Base-by-base conservation (phyloP, 108 stramenopile species). In the Pseudonitzschia pungens region DNA sequence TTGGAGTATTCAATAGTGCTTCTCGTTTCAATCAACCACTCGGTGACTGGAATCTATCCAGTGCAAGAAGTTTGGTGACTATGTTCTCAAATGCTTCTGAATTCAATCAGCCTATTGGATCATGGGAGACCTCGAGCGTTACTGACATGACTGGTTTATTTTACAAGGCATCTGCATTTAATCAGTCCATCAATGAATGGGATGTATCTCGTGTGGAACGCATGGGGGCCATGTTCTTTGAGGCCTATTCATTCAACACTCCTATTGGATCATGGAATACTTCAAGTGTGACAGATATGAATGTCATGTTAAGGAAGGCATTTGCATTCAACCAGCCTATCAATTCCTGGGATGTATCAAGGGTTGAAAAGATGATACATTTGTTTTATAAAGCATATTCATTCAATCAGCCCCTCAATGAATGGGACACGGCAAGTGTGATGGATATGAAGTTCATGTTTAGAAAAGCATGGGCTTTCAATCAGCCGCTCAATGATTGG, bases 331-430 rank as follows among this genome's bases (percentile, higher is more conserved):
- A 62, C 32, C 32, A 62, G n/a, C 21, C 32, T 16, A 31, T 62
- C 40, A 28, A 21, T 18, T 4, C 0, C 0, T 62, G 32, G 32
- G 32, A 62, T 9, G 29, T 28, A 28, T 33, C 29, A 10, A 33
- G 10, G 2, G 60, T 74, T 11, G 41, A 65, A 14, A 55, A 26
- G 9, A 80, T 87, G 81, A 40, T 26, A 18, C 41, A 44, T 1
- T 31, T 65, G 76, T 81, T 81, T 36, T 29, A 41, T 1, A 51
- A 31, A n/a, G 62, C 80, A 8, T 16, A 24, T 40, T 6, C 59
- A 1, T 81, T 81, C 71, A 77, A 81, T 54, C 64, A 73, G 26
- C 66, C 75, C 45, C 58, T 79, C 1, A 36, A 31, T 58, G 15
- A 21, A 16, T 58, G 26, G 26, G 24, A 58, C 4, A 58, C 57